Evolutionary conservation across 257 asterid species (phyloP).

Genomic region (Capsicum rhomboideum): DNA sequence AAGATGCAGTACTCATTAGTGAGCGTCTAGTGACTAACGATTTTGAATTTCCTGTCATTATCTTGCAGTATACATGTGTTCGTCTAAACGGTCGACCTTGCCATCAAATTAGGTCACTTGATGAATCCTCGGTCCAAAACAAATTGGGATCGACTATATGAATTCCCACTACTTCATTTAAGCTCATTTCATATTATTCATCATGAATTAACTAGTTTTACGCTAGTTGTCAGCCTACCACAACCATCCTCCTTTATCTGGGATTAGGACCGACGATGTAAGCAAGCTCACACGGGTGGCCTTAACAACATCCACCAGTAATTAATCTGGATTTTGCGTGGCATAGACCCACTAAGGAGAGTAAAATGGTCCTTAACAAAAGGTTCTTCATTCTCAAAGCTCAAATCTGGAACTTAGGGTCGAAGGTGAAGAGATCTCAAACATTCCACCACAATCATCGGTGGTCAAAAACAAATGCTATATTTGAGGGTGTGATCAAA

Average conservation of each 20-base stretch:
- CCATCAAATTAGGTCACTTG: not conserved
- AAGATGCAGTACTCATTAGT: not conserved
- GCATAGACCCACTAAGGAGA: not conserved
- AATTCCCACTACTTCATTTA: not conserved
- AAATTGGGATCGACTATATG: not conserved
- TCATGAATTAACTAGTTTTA: not conserved
- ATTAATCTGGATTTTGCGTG: no score
- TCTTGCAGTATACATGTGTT: not conserved
- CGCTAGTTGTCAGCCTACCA: not conserved
- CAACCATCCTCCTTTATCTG: not conserved
- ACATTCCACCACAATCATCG: not conserved
- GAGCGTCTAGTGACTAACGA: not conserved
- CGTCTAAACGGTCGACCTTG: not conserved
- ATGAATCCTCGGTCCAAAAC: not conserved
- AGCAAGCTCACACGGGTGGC: not conserved
- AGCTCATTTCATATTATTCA: not conserved
- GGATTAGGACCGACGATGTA: not conserved
- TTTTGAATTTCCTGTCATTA: not conserved
- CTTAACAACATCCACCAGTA: not conserved
- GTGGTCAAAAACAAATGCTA: not conserved
- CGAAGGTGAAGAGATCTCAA: not conserved
- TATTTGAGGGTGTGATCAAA: not conserved
- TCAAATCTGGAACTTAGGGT: not conserved
- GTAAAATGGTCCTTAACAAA: not conserved
- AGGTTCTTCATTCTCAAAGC: not conserved